phyloP scores from a whole-genome alignment of 2,329 filamentous ascomycete species.

The Fusarium liriodendri region DNA sequence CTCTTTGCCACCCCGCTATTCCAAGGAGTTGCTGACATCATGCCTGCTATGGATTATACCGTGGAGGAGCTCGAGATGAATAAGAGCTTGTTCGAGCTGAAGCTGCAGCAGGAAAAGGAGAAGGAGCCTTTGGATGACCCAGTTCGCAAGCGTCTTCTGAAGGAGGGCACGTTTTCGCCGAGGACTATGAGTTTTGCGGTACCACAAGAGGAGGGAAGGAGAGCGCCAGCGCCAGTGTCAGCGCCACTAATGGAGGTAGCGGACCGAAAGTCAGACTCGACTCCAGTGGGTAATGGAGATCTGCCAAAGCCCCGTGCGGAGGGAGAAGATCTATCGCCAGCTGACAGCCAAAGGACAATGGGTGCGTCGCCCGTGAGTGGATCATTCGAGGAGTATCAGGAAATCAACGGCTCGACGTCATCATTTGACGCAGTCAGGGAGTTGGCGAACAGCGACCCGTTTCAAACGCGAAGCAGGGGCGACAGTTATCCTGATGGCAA shows the following conservation, averaged over 20 bases:
- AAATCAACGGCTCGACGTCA: conserved; percentile 57
- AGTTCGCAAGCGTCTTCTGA: conserved; percentile 49
- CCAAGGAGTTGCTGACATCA: conserved; percentile 84
- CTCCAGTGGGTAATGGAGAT: conserved; percentile 33
- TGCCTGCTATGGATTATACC: conserved; percentile 86
- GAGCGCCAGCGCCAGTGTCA: conserved; percentile 11
- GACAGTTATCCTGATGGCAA: conserved; percentile 51
- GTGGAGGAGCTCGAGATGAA: conserved; percentile 85
- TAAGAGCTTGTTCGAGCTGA: conserved; percentile 77
- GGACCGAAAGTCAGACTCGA: conserved; percentile 35
- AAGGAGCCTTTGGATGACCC: conserved; percentile 53
- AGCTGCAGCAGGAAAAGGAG: conserved; percentile 72
- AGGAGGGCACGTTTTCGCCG: conserved; percentile 58
- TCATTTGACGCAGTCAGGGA: conserved; percentile 61
- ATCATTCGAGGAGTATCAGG: conserved; percentile 50
- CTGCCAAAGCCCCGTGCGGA: conserved; percentile 40
- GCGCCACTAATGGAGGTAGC: conserved; percentile 24
- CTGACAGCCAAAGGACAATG: conserved; percentile 43
- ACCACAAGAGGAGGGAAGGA: conserved; percentile 42
- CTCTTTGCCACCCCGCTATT: conserved; percentile 95
- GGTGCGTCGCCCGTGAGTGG: conserved; percentile 41
- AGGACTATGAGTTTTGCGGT: conserved; percentile 57
- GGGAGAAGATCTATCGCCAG: conserved; percentile 42
- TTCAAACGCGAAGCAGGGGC: conserved; percentile 50
- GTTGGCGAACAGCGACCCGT: conserved; percentile 62